phyloP scores from a whole-genome alignment of 495 filamentous ascomycete genomes.

The Penicillium atrosanguineum region DNA sequence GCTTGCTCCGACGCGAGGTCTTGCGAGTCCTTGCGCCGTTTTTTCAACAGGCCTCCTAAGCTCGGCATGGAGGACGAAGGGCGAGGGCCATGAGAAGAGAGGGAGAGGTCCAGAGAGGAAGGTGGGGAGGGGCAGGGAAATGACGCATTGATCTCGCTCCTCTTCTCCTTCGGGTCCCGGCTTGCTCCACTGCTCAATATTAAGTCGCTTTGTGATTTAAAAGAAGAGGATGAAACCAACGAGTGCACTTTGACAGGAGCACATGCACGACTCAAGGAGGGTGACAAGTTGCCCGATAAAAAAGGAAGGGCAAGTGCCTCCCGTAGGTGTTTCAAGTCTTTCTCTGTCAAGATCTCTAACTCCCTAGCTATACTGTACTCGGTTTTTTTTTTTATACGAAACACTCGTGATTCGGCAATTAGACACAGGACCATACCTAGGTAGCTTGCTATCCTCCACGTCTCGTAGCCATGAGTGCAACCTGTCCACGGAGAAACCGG shows the following conservation, averaged over 20 bases:
- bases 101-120: slow-evolving; percentile 19
- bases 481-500: slow-evolving; percentile 11
- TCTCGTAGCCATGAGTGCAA: not conserved
- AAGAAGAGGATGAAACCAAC: too few relatives aligned
- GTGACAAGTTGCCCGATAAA: too few relatives aligned
- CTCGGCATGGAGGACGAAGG: slow-evolving; percentile 42
- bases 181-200: not conserved
- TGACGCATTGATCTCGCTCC: slow-evolving; percentile 32
- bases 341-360: too few relatives aligned
- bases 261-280: too few relatives aligned
- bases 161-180: not conserved
- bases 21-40: slow-evolving; percentile 83
- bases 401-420: too few relatives aligned
- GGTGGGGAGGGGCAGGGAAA: slow-evolving; percentile 29
- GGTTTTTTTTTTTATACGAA: too few relatives aligned
- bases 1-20: slow-evolving; percentile 53
- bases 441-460: not conserved
- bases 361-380: too few relatives aligned
- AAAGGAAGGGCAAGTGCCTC: too few relatives aligned
- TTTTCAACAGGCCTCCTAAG: slow-evolving; percentile 81
- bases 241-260: too few relatives aligned
- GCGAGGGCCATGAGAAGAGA: slow-evolving; percentile 9
- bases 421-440: too few relatives aligned
- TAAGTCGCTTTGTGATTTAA: not conserved
- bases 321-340: too few relatives aligned